Evolutionary conservation across 805 yeast genomes (phyloP).

Genomic region (Schwanniomyces yamadae): DNA sequence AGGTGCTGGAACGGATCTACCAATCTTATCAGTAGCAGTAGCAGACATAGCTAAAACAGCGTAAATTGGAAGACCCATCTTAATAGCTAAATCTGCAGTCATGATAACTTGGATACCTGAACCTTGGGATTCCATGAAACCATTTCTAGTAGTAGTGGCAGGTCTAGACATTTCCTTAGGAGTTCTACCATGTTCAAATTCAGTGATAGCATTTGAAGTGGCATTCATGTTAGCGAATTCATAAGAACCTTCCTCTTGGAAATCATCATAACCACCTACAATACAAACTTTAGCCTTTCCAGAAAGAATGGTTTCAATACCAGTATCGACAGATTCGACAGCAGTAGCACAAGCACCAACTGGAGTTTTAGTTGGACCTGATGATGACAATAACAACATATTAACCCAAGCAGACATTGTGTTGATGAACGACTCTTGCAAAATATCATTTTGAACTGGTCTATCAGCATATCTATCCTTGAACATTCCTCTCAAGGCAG

Average conservation of each 20-base stretch:
- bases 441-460: constrained; percentile 95
- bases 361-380: constrained; percentile 99
- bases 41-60: constrained; percentile 93
- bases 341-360: constrained; percentile 99
- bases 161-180: constrained; percentile 99
- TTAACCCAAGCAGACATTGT: constrained; percentile 99
- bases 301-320: constrained; percentile 87
- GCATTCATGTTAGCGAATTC: constrained; percentile 99
- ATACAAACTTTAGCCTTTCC: constrained; percentile 95
- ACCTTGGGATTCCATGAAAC: constrained; percentile 99
- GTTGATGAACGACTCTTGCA: constrained; percentile 98
- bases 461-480: constrained; percentile 88
- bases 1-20: constrained; percentile 99
- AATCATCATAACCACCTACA: constrained; percentile 99
- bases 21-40: constrained; percentile 97
- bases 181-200: constrained; percentile 92
- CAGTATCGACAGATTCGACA: constrained; percentile 93
- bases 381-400: constrained; percentile 92
- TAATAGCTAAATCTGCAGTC: constrained; percentile 90
- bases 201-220: constrained; percentile 85
- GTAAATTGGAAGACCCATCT: constrained; percentile 99
- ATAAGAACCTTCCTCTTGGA: constrained; percentile 98
- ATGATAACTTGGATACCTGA: constrained; percentile 96
- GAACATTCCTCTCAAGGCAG: constrained; percentile 97
- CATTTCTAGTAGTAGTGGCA: constrained; percentile 90